Conservation (phyloP, 2,329 filamentous ascomycete species). For the Lecanicillium sp. region DNA sequence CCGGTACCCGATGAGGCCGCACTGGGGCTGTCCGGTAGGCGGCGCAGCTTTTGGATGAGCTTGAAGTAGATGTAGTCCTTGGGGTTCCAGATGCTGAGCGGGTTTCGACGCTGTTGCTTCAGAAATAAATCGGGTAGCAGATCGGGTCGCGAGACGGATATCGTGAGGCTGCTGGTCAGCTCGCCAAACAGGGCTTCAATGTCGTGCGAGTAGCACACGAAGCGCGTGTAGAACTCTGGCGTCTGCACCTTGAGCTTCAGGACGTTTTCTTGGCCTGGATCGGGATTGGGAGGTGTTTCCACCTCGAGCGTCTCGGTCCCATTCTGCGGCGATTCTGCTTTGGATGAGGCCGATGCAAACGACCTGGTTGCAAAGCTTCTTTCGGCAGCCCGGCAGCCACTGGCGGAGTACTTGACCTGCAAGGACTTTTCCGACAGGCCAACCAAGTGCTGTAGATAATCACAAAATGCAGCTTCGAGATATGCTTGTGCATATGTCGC, state of each 20-base stretch:
- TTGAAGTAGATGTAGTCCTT: constrained; percentile 35
- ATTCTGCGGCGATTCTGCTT: too few relatives aligned
- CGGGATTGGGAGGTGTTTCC: too few relatives aligned
- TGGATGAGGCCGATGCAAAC: too few relatives aligned
- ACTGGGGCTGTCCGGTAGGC: constrained; percentile 29
- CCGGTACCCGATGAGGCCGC: constrained; percentile 29
- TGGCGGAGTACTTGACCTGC: constrained; percentile 44
- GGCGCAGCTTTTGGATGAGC: constrained; percentile 35
- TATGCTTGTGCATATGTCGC: constrained; percentile 27
- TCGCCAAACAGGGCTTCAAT: constrained; percentile 56
- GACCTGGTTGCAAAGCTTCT: constrained; percentile 29
- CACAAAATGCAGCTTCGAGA: constrained; percentile 39
- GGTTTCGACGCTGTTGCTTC: constrained; percentile 22
- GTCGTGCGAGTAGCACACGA: constrained; percentile 55
- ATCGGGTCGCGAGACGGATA: constrained; percentile 48
- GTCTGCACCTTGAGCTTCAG: constrained; percentile 53
- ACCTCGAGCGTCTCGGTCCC: too few relatives aligned
- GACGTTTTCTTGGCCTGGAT: neutral
- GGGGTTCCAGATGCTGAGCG: constrained; percentile 24
- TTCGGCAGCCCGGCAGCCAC: constrained; percentile 32
- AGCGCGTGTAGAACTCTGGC: constrained; percentile 59
- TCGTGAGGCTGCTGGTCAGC: constrained; percentile 48
- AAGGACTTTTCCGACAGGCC: constrained; percentile 35
- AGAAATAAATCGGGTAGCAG: constrained; percentile 39
- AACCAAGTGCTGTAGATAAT: constrained; percentile 42